Evolutionary conservation across 2,329 filamentous ascomycete species (phyloP).

Genomic region (Chrysoporthe austroafricana): DNA sequence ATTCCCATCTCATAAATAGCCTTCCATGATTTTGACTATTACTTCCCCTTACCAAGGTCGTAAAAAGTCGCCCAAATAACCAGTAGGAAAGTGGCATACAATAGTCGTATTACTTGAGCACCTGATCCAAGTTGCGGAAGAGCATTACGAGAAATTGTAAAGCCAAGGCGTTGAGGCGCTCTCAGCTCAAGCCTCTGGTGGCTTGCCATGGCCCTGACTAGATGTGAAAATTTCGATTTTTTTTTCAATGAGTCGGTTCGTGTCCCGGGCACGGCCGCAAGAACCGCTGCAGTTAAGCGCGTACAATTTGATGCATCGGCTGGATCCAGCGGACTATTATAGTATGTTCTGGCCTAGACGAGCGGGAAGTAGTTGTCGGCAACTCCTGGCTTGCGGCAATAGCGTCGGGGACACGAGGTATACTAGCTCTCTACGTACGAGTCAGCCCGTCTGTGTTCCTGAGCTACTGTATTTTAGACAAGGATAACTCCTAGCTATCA

Average conservation of each 20-base stretch:
- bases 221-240: neutral
- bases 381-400: neutral
- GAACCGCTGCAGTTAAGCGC: neutral
- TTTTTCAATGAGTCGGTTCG: neutral
- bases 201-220: neutral
- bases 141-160: neutral
- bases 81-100: neutral
- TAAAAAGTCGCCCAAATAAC: neutral
- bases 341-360: neutral
- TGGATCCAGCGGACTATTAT: neutral
- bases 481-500: neutral
- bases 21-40: neutral
- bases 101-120: neutral
- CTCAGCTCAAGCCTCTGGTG: conserved; percentile 2
- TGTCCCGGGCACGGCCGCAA: neutral
- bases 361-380: neutral
- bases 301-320: neutral
- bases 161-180: neutral
- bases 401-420: neutral
- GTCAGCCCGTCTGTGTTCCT: neutral
- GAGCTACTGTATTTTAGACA: neutral
- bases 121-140: neutral
- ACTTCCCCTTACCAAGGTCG: neutral
- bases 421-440: neutral
- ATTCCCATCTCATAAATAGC: neutral